phyloP scores from a whole-genome alignment of 768 basidiomycete genomes.

The Podaxis carcinomalis region DNA sequence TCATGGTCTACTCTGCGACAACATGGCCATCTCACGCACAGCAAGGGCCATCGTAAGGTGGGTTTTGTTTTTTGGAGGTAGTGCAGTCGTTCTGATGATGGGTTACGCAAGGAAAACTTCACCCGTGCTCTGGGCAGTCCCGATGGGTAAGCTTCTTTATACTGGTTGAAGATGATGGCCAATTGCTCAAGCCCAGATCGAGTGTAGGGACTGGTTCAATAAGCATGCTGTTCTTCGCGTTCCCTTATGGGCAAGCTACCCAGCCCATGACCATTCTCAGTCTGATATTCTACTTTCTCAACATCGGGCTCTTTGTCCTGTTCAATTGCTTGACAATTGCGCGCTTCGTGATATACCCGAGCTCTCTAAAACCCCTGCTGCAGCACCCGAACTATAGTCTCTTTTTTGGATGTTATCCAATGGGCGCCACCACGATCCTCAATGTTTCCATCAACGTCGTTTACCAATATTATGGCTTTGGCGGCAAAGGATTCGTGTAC shows the following conservation, averaged over 20 bases:
- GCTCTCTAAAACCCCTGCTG: constrained; percentile 35
- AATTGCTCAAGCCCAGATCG: background rate
- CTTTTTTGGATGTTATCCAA: constrained; percentile 46
- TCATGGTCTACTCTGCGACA: background rate
- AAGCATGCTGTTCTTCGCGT: constrained; percentile 50
- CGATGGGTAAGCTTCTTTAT: constrained; percentile 33
- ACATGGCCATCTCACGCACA: background rate
- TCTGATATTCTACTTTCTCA: constrained; percentile 54
- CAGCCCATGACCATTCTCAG: constrained; percentile 32
- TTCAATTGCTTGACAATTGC: constrained; percentile 41
- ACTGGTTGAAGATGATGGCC: background rate
- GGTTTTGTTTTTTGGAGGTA: background rate
- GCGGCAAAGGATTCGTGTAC: constrained; percentile 49
- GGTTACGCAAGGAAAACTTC: constrained; percentile 28
- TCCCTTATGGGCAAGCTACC: constrained; percentile 49
- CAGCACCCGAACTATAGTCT: constrained; percentile 42
- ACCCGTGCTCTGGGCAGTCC: constrained; percentile 39
- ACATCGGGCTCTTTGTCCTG: constrained; percentile 48
- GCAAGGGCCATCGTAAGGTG: constrained; percentile 10
- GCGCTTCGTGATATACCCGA: constrained; percentile 52
- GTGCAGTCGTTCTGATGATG: background rate
- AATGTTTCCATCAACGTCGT: constrained; percentile 43
- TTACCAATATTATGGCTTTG: constrained; percentile 40
- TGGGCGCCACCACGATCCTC: constrained; percentile 59
- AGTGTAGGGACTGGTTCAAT: constrained; percentile 42